Evolutionary conservation across 805 yeast genomes (phyloP).

Genomic region (Yamadazyma insecticola): DNA sequence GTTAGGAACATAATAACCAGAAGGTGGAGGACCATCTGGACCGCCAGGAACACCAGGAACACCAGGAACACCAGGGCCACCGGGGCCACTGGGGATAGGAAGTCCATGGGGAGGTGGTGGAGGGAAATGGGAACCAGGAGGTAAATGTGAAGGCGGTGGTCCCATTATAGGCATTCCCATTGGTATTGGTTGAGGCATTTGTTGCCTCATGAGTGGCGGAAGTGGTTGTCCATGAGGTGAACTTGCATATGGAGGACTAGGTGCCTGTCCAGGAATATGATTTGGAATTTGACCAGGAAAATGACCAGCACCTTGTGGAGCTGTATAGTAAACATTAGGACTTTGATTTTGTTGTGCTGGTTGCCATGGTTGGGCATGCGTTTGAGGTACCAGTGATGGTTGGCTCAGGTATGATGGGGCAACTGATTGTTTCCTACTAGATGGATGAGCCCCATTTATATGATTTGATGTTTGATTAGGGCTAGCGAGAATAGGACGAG

Average conservation of each 20-base stretch:
- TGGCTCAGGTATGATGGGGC: no score
- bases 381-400: no score
- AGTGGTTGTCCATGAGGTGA: constrained; percentile 6
- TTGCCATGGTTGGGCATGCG: constrained; percentile 24
- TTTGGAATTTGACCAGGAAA: background rate
- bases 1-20: no score
- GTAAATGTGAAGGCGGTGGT: background rate
- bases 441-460: no score
- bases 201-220: constrained; percentile 11
- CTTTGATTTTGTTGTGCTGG: constrained; percentile 5
- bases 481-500: no score
- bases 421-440: no score
- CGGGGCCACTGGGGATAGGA: background rate
- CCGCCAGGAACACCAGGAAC: background rate
- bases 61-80: background rate
- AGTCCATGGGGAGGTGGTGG: background rate
- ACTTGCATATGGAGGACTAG: constrained; percentile 9
- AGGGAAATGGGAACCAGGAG: background rate
- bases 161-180: background rate
- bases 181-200: constrained; percentile 8
- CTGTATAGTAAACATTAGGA: no score
- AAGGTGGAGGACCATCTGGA: background rate
- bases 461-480: no score
- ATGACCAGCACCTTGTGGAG: no score
- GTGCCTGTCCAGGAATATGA: constrained; percentile 28